phyloP scores from a whole-genome alignment of 2,329 filamentous ascomycete species.

The Exserohilum rostratum region DNA sequence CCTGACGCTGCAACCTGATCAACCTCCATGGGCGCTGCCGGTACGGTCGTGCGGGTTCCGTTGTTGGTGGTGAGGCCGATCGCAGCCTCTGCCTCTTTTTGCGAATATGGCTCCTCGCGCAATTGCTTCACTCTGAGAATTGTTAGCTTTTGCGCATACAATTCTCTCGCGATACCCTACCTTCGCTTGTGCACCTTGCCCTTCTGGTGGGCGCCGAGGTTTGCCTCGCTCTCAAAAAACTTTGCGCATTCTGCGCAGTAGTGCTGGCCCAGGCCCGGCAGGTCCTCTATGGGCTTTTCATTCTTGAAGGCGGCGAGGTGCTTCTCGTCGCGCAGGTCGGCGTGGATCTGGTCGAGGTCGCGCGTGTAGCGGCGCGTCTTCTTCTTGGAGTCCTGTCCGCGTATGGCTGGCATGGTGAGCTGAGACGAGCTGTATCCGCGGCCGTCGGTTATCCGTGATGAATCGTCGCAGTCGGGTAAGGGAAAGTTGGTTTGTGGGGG shows the following conservation, averaged over 20 bases:
- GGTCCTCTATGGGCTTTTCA: slow-evolving; percentile 80
- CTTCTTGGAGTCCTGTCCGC: slow-evolving; percentile 56
- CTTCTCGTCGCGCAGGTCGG: slow-evolving; percentile 77
- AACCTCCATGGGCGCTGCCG: slow-evolving; percentile 42
- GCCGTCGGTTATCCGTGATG: slow-evolving; percentile 34
- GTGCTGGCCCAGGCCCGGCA: slow-evolving; percentile 82
- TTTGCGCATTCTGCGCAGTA: slow-evolving; percentile 96
- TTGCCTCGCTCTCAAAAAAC: slow-evolving; percentile 88
- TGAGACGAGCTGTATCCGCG: slow-evolving; percentile 20
- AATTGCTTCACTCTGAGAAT: slow-evolving; percentile 74
- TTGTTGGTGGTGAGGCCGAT: slow-evolving; percentile 75
- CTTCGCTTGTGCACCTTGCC: slow-evolving; percentile 94
- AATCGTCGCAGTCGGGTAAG: slow-evolving; percentile 31
- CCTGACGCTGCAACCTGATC: slow-evolving; percentile 30
- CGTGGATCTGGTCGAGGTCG: slow-evolving; percentile 90
- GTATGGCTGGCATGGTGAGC: slow-evolving; percentile 56
- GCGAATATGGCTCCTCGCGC: slow-evolving; percentile 82
- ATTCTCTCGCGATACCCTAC: slow-evolving; percentile 51
- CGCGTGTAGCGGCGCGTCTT: slow-evolving; percentile 62
- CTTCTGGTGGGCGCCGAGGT: slow-evolving; percentile 75
- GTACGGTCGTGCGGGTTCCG: slow-evolving; percentile 50
- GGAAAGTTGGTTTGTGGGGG: slow-evolving; percentile 29
- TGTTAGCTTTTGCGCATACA: slow-evolving; percentile 16
- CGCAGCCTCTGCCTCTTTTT: slow-evolving; percentile 83
- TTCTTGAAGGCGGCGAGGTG: slow-evolving; percentile 81